phyloP scores from a whole-genome alignment of 2,329 filamentous ascomycete genomes.

The Stemphylium lycopersici region DNA sequence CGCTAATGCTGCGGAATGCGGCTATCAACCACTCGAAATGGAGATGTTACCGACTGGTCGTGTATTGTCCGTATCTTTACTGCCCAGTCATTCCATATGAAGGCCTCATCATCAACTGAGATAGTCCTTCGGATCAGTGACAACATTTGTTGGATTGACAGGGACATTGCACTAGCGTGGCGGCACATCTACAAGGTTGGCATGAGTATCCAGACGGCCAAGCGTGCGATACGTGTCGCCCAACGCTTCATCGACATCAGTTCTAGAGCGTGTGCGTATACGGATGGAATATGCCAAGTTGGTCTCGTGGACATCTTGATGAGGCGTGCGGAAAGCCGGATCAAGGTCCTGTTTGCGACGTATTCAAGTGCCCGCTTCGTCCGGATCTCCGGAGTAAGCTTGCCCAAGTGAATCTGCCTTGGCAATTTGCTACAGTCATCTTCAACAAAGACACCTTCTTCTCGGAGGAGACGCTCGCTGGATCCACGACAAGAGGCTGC shows the following conservation, averaged over 20 bases:
- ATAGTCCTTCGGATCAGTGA: not conserved
- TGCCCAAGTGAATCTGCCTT: not conserved
- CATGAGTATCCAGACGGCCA: not conserved
- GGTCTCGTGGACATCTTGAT: not conserved
- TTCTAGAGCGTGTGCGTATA: not conserved
- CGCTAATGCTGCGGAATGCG: not conserved
- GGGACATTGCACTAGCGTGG: not conserved
- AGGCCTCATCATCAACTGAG: not conserved
- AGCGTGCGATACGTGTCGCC: not conserved
- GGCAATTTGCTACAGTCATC: not conserved
- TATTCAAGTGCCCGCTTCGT: not conserved
- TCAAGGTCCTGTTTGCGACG: not conserved
- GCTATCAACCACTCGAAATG: not conserved
- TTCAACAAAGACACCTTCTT: not conserved
- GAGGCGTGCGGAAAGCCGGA: not conserved
- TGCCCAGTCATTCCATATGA: not conserved
- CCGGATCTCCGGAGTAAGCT: not conserved
- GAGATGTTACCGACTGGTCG: not conserved
- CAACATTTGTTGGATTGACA: not conserved
- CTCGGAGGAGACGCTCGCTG: not conserved
- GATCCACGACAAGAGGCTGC: not conserved
- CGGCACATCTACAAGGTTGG: not conserved
- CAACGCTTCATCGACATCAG: not conserved
- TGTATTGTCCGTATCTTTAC: not conserved
- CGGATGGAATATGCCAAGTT: not conserved